These are phyloP conservation scores for Camellia lanceoleosa DNA, from an alignment of 148 eudicot genomes.

Conservation along the genomic window DNA sequence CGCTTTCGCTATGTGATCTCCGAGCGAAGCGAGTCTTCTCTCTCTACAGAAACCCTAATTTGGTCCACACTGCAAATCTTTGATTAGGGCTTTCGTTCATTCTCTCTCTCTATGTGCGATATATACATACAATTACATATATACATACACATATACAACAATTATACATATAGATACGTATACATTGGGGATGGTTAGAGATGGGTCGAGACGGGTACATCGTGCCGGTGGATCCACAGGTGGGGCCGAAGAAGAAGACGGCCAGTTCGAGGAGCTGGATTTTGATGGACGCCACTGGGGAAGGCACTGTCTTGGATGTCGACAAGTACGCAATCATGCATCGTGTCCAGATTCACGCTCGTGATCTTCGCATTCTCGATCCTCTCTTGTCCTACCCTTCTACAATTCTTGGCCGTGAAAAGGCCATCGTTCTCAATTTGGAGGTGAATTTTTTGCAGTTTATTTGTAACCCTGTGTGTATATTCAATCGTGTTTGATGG, in stretches of 20 bases:
- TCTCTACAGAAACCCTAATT: neutral
- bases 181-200: conserved; percentile 19
- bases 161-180: neutral
- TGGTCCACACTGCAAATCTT: neutral
- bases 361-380: conserved; percentile 85
- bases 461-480: neutral
- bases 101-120: neutral
- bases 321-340: conserved; percentile 84
- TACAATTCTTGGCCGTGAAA: conserved; percentile 78
- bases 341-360: conserved; percentile 79
- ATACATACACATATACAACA: neutral
- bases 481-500: conserved; percentile 2
- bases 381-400: conserved; percentile 80
- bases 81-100: neutral
- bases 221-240: conserved; percentile 36
- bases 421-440: conserved; percentile 75
- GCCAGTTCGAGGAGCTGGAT: conserved; percentile 52
- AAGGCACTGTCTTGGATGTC: conserved; percentile 52
- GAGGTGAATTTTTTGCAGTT: conserved; percentile 36
- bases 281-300: conserved; percentile 41
- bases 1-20: conserved; percentile 5
- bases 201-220: conserved; percentile 46
- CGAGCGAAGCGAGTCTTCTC: neutral
- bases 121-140: neutral
- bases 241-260: conserved; percentile 35